Evolutionary conservation across 352 stramenopile genomes (phyloP), one percentile per base, ranked within the genome.

Genomic region (Phytophthora chlamydospora): DNA sequence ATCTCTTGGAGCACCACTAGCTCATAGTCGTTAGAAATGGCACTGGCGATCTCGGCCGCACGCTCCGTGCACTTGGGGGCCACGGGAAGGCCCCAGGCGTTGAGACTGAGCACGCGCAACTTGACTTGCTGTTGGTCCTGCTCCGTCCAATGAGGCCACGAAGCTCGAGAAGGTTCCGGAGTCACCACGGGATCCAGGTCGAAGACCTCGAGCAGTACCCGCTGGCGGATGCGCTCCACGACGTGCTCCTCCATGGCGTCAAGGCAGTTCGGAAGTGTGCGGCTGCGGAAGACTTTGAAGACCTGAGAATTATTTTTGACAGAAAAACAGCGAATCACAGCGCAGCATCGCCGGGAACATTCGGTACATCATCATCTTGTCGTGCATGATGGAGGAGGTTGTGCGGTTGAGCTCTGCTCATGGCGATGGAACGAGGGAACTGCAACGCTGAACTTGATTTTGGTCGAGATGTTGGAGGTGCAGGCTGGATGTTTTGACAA

Each of bases 1-100:
- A 93, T 88, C 59, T 93, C 85, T 53, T 93, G 85, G 49, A 93
- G 62, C 47, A 90, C 80, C n/a, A 93, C 82, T n/a, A 93, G 68
- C 32, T 93, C 85, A 36, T 77, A 90, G 55, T 72, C 71, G n/a
- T 24, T 71, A 8, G 84, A 73, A 43, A 93, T 85, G 32, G 83
- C 83, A n/a, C 65, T 79, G 17, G 80, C 85, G 59, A 93, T 90
- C 48, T 89, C 72, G 0, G 62, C 39, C 1, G 80, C 85, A 13
- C 85, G 82, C 58, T 93, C 80, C 0, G 75, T 88, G 31, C 76
- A 86, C 42, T 90, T 78, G 6, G 85, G 85, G 21, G 85, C 79
- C 5, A 91, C 76, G 0, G 85, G 85, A 4, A 93, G 70, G 14
- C 80, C 85, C 85, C 85, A 93, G 2, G 83, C 83, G 42, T 91